These are phyloP conservation scores for Ustilago nuda DNA, from an alignment of 1,284 basidiomycete genomes.

Conservation along the genomic window DNA sequence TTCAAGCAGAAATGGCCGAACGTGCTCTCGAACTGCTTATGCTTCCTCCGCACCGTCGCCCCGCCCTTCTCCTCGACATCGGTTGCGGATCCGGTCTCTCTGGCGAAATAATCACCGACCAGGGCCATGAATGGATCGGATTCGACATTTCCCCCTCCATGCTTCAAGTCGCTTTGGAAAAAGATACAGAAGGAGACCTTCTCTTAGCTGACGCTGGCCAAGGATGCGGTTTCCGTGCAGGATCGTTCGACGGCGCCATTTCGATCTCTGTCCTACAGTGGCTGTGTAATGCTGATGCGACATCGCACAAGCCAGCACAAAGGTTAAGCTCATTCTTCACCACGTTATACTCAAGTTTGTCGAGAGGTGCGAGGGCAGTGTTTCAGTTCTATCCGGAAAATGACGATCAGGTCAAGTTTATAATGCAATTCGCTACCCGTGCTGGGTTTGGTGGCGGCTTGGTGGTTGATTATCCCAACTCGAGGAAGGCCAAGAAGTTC, in stretches of 20 bases:
- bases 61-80: slow-evolving; percentile 83
- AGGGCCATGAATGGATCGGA: slow-evolving; percentile 93
- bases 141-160: slow-evolving; percentile 96
- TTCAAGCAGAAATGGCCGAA: slow-evolving; percentile 98
- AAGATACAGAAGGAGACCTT: slow-evolving; percentile 66
- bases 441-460: slow-evolving; percentile 97
- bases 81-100: slow-evolving; percentile 98
- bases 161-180: slow-evolving; percentile 71
- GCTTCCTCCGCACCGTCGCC: slow-evolving; percentile 73
- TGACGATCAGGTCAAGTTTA: slow-evolving; percentile 74
- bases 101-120: slow-evolving; percentile 94
- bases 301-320: slow-evolving; percentile 90
- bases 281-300: slow-evolving; percentile 96
- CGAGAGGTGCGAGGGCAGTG: slow-evolving; percentile 90
- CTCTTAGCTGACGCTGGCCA: slow-evolving; percentile 71
- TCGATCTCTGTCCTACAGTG: slow-evolving; percentile 98
- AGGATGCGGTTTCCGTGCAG: slow-evolving; percentile 82
- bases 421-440: slow-evolving; percentile 90
- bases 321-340: slow-evolving; percentile 95
- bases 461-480: slow-evolving; percentile 80
- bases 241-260: slow-evolving; percentile 97
- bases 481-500: slow-evolving; percentile 69
- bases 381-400: slow-evolving; percentile 72
- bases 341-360: slow-evolving; percentile 89
- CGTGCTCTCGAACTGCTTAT: slow-evolving; percentile 91